A percentile compares a stretch with the other conserved stretches of the same genome.
phyloP scores from a whole-genome alignment of 2,329 filamentous ascomycete genomes.

The Aspergillus quadrilineatus region DNA sequence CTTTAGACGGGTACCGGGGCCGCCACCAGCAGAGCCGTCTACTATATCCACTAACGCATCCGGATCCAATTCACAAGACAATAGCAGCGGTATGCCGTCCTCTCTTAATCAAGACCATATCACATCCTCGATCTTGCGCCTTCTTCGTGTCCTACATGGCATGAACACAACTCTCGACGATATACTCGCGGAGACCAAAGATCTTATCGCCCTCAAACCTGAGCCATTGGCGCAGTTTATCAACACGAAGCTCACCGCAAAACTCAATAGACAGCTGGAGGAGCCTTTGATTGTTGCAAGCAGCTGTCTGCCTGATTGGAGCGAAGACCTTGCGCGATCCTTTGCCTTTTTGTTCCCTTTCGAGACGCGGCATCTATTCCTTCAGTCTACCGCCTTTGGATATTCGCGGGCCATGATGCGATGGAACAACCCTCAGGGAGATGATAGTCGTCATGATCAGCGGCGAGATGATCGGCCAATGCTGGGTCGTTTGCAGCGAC shows the following conservation, averaged over 20 bases:
- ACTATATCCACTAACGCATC: conserved; percentile 58
- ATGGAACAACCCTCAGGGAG: conserved; percentile 91
- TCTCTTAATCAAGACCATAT: conserved; percentile 81
- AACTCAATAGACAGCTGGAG: conserved; percentile 93
- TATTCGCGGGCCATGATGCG: conserved; percentile 96
- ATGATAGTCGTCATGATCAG: conserved; percentile 77
- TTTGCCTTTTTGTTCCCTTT: conserved; percentile 98
- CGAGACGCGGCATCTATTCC: conserved; percentile 91
- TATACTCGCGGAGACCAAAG: conserved; percentile 75
- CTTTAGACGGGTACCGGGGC: conserved; percentile 81
- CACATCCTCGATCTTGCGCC: conserved; percentile 79
- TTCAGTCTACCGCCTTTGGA: conserved; percentile 97
- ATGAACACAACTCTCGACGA: conserved; percentile 93
- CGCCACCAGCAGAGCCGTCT: conserved; percentile 70
- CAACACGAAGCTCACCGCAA: conserved; percentile 96
- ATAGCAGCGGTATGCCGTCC: conserved; percentile 65
- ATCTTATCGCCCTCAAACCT: conserved; percentile 66
- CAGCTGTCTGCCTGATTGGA: conserved; percentile 93
- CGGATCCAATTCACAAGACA: conserved; percentile 51
- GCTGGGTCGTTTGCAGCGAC: conserved; percentile 84
- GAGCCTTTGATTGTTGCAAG: conserved; percentile 96
- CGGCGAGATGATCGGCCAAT: conserved; percentile 86
- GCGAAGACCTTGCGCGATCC: conserved; percentile 85
- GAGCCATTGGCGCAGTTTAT: conserved; percentile 93
- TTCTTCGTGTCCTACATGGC: conserved; percentile 87